phyloP scores from a whole-genome alignment of 2,329 filamentous ascomycete species.

The Aureobasidium zeae region DNA sequence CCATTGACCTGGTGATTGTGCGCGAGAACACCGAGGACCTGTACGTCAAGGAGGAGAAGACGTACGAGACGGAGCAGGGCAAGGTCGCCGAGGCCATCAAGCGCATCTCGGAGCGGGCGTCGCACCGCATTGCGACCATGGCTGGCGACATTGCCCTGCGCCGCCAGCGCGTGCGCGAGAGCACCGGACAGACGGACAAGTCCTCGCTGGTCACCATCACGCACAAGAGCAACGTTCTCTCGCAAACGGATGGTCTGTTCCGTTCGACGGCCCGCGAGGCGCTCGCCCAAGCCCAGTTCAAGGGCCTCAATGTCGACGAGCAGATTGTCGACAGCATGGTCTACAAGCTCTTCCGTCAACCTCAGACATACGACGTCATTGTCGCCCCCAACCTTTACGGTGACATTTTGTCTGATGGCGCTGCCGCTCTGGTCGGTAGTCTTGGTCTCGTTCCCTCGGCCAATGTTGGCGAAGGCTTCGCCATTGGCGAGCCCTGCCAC shows the following conservation, averaged over 20 bases:
- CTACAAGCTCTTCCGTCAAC: constrained; percentile 98
- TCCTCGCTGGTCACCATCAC: constrained; percentile 83
- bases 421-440: constrained; percentile 84
- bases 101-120: constrained; percentile 82
- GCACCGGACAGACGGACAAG: constrained; percentile 50
- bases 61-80: constrained; percentile 59
- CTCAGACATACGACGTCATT: constrained; percentile 90
- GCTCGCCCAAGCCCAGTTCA: constrained; percentile 57
- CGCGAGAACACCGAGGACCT: constrained; percentile 98
- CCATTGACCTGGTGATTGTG: constrained; percentile 92
- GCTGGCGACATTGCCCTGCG: constrained; percentile 89
- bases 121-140: constrained; percentile 78
- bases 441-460: constrained; percentile 88
- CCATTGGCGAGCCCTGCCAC: constrained; percentile 96
- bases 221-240: constrained; percentile 96
- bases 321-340: constrained; percentile 99
- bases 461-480: constrained; percentile 89
- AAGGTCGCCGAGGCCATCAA: constrained; percentile 97
- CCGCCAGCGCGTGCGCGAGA: constrained; percentile 67
- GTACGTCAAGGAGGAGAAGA: constrained; percentile 94
- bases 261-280: constrained; percentile 67
- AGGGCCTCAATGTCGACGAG: constrained; percentile 67
- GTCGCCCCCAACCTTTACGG: constrained; percentile 97
- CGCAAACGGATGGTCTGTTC: constrained; percentile 94
- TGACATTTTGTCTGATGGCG: constrained; percentile 91